Evolutionary conservation across 2,329 filamentous ascomycete genomes (phyloP).

Genomic region (Aspergillus sp.): DNA sequence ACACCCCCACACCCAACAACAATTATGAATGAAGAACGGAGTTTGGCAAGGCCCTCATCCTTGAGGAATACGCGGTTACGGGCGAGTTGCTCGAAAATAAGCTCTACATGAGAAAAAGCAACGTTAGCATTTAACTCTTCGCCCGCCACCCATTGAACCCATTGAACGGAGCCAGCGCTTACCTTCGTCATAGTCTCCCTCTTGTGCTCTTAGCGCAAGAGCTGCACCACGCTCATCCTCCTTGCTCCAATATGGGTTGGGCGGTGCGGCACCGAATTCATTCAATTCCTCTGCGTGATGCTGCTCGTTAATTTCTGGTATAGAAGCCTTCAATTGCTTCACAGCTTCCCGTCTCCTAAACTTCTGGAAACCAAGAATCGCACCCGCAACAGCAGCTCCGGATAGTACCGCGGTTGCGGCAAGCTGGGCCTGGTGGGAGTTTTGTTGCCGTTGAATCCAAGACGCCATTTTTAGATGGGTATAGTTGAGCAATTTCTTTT

Average conservation of each 20-base stretch:
- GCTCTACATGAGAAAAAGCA: slow-evolving; percentile 51
- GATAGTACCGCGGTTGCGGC: slow-evolving; percentile 44
- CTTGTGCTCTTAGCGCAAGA: slow-evolving; percentile 59
- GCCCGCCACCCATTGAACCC: background rate
- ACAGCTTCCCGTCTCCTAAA: slow-evolving; percentile 56
- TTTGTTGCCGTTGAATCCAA: slow-evolving; percentile 45
- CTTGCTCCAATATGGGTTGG: slow-evolving; percentile 33
- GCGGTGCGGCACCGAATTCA: slow-evolving; percentile 46
- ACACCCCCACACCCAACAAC: slow-evolving; percentile 94
- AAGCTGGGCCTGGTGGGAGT: slow-evolving; percentile 44
- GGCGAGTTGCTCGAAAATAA: slow-evolving; percentile 91
- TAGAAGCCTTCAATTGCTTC: slow-evolving; percentile 60
- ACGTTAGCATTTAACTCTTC: slow-evolving; percentile 2
- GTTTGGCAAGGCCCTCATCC: slow-evolving; percentile 73
- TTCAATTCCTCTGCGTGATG: slow-evolving; percentile 54
- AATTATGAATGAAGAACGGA: slow-evolving; percentile 80
- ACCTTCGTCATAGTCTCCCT: slow-evolving; percentile 66
- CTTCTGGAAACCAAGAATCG: slow-evolving; percentile 59
- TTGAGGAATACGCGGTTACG: slow-evolving; percentile 89
- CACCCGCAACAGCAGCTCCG: slow-evolving; percentile 46
- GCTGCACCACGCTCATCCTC: slow-evolving; percentile 61
- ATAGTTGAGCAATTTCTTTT: background rate
- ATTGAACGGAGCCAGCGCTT: slow-evolving; percentile 5
- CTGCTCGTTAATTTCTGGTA: slow-evolving; percentile 54
- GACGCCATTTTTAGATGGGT: slow-evolving; percentile 36